Base-by-base conservation (phyloP, 306 rosid genomes). In the Trifolium repens region DNA sequence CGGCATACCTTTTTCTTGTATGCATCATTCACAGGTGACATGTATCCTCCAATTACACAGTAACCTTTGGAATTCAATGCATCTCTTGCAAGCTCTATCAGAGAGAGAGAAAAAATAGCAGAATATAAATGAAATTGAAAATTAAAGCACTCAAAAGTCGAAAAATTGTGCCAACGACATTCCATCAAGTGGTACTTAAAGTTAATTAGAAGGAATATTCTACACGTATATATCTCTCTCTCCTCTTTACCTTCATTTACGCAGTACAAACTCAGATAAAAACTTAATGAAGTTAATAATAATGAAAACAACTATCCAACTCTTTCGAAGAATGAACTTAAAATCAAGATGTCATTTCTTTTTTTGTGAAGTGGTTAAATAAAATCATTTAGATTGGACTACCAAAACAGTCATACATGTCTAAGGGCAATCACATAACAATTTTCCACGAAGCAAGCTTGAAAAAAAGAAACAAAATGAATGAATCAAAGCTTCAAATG, bases 1-100 rank as follows among this genome's bases (percentile, higher is more conserved):
- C 61, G 8, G 43, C 81, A 49, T 87, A 94, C 99, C 91, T 42
- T 84, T 87, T 92, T 94, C 80, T 92, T 83, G 90, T 92, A 94
- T 34, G 97, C 96, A 81, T 90, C 92, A 80, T 94, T 94, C 80
- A 94, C 99, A 44, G 97, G 96, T 50, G 96, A 94, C 89, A 92
- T 83, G 73, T 92, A 94, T 75, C 86, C 97, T 81, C 99, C 99
- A 80, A 94, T 80, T 32, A 94, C 93, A 12, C 83, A 89, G 72
- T 80, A 84, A 65, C 96, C 99, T 77, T 86, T 90, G 37, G 84
- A 86, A 74, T 77, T 80, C 82, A 94, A 73, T 0, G 86, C 90
- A 80, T 94, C 99, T 74, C 90, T 94, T 22, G 96, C 99, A 76
- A 94, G 83, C 89, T 92, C 99, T 92, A 75, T 72, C 71, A 76